Evolutionary conservation across 2,329 filamentous ascomycete species (phyloP).

Genomic region (Cladosporium sp.): DNA sequence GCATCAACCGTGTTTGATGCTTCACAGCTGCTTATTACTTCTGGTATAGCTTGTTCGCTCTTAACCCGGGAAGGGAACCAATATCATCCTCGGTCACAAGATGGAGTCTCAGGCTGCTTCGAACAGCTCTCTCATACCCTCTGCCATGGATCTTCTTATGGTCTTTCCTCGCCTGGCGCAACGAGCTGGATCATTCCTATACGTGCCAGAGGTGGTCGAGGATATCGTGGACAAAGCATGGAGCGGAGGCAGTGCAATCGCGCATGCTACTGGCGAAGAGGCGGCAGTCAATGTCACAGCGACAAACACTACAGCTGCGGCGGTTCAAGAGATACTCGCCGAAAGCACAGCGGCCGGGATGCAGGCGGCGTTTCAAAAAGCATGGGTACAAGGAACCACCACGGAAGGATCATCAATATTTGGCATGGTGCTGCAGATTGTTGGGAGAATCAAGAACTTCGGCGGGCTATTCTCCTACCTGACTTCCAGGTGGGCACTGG

Average conservation of each 20-base stretch:
- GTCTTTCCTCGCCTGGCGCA: slow-evolving; percentile 66
- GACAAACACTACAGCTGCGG: slow-evolving; percentile 31
- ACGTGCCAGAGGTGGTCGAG: slow-evolving; percentile 57
- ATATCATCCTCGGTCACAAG: neutral
- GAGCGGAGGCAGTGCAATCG: slow-evolving; percentile 55
- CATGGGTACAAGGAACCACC: slow-evolving; percentile 22
- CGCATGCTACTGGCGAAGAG: slow-evolving; percentile 52
- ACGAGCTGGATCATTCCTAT: slow-evolving; percentile 54
- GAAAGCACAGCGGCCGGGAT: slow-evolving; percentile 37
- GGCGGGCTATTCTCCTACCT: slow-evolving; percentile 86
- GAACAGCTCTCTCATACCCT: slow-evolving; percentile 44
- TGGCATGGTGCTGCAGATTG: slow-evolving; percentile 22
- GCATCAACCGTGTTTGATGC: neutral
- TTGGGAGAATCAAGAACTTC: slow-evolving; percentile 52
- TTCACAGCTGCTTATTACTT: too few relatives aligned
- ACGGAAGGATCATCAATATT: slow-evolving; percentile 24
- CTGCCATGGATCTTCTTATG: slow-evolving; percentile 63
- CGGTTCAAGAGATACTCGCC: slow-evolving; percentile 31
- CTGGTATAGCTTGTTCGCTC: neutral
- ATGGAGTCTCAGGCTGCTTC: slow-evolving; percentile 8
- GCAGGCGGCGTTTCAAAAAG: slow-evolving; percentile 22
- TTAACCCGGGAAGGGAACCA: neutral
- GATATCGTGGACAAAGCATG: slow-evolving; percentile 44
- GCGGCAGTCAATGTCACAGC: slow-evolving; percentile 36
- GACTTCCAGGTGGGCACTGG: slow-evolving; percentile 86